Percentiles rank a stretch among this genome's conserved stretches.
These are phyloP conservation scores for Salvia splendens DNA, from an alignment of 257 asterid species.

Conservation along the genomic window DNA sequence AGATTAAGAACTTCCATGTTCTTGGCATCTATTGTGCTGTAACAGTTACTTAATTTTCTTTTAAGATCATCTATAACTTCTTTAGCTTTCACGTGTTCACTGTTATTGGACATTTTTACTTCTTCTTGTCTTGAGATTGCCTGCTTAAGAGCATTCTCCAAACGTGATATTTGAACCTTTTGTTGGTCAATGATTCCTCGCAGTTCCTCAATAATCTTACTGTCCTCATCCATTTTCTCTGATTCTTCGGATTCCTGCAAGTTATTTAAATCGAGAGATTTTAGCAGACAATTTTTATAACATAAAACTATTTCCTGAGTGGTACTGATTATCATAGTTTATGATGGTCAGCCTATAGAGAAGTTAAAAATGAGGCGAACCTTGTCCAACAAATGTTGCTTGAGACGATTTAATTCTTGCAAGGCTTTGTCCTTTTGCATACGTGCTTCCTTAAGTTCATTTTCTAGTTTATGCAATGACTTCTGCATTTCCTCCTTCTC, in stretches of 20 bases:
- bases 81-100: constrained; percentile 67
- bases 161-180: constrained; percentile 64
- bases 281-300: constrained; percentile 22
- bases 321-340: constrained; percentile 24
- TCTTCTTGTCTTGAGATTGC: constrained; percentile 70
- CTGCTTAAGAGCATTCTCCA: constrained; percentile 79
- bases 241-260: constrained; percentile 96
- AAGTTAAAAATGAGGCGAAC: constrained; percentile 39
- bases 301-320: constrained; percentile 7
- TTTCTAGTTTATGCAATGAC: constrained; percentile 70
- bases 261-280: constrained; percentile 26
- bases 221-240: constrained; percentile 97
- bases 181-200: constrained; percentile 72
- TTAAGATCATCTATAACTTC: constrained; percentile 74
- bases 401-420: constrained; percentile 83
- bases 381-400: constrained; percentile 96
- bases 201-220: constrained; percentile 81
- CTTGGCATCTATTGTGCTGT: constrained; percentile 76
- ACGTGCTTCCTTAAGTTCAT: constrained; percentile 67
- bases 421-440: constrained; percentile 76
- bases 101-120: constrained; percentile 53
- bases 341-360: constrained; percentile 28
- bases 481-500: constrained; percentile 67
- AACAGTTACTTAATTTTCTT: constrained; percentile 64
- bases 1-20: constrained; percentile 87